Base-by-base conservation (phyloP, 495 filamentous ascomycete species). In the Hypoxylon subgilvum region DNA sequence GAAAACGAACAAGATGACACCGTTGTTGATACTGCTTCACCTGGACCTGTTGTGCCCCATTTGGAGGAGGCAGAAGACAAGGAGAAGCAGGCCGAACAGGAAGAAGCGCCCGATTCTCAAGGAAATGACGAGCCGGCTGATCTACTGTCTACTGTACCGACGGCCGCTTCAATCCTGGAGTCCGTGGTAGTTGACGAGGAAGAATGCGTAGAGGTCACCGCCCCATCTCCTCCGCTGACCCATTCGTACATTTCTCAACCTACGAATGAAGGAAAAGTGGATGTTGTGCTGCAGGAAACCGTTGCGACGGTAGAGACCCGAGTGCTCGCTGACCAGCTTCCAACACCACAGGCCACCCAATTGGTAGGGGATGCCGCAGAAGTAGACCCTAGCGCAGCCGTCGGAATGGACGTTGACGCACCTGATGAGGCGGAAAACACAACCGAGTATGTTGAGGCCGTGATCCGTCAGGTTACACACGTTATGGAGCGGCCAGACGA, bases 291-390 rank as follows among this genome's bases (percentile, higher is more conserved):
- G 16, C 23, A 46, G 56, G 52, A 59, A 10, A 31, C 44, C 9
- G 14, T 28, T 7, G 8, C 40, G 23, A 42, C 16, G 45, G 32
- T 46, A 0, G 45, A 44, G 27, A 16, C 43, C 17, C 49, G 52
- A 21, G 25, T 31, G 35, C 23, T 14, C 25, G 27, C 57, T 3
- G 17, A 52, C 6, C 61, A 56, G 18, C 57, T 67, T 36, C 67
- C 50, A 19, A 69, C 67, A 6, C 61, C 61, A 52, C 57, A n/a
- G 16, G 40, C 58, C 23, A 65, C 64, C 6, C 67, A 69, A 32
- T 13, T 53, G 10, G 48, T 21, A 1, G 28, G 31, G 0, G 45
- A 58, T 22, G 22, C 1, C 16, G 21, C 10, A 6, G 6, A 30
- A 5, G 34, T 12, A 9, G 36, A 57, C 10, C 9, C 45, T 39